phyloP scores from a whole-genome alignment of 78 protist species.

The Creolimax fragrantissima region DNA sequence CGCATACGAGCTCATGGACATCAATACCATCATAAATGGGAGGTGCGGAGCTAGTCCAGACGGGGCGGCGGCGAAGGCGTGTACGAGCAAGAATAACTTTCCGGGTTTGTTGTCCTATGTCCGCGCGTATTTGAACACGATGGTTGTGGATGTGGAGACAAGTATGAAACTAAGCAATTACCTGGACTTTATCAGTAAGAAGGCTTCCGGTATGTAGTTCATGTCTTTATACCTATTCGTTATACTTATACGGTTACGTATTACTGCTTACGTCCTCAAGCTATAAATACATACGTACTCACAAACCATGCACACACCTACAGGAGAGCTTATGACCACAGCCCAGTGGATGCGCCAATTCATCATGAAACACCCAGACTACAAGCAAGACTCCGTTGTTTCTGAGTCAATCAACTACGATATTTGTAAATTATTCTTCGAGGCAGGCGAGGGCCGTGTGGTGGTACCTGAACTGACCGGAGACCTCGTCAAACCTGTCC shows the following conservation, averaged over 20 bases:
- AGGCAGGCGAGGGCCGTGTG: neutral
- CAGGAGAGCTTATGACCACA: constrained; percentile 44
- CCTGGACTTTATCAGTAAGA: neutral
- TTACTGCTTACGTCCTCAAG: neutral
- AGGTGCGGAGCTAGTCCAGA: no score
- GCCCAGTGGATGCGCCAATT: constrained; percentile 49
- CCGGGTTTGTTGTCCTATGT: constrained; percentile 51
- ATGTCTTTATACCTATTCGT: neutral
- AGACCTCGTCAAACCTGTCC: neutral
- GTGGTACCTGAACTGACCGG: constrained; percentile 5
- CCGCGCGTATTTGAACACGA: constrained; percentile 8
- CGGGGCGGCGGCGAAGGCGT: neutral
- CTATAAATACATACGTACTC: neutral
- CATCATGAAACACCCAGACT: constrained; percentile 47
- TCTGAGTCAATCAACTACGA: constrained; percentile 12
- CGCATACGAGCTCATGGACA: constrained; percentile 24
- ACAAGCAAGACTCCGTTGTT: constrained; percentile 51
- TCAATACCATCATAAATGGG: constrained; percentile 25
- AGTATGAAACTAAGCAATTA: neutral
- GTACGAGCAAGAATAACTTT: neutral
- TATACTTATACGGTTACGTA: neutral
- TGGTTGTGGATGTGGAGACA: neutral
- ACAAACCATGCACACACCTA: neutral
- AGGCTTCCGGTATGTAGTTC: neutral
- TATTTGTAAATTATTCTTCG: neutral